Percentiles rank a stretch among this genome's conserved stretches.
phyloP scores from a whole-genome alignment of 805 yeast species.

The Yamadazyma paraphyllophila region DNA sequence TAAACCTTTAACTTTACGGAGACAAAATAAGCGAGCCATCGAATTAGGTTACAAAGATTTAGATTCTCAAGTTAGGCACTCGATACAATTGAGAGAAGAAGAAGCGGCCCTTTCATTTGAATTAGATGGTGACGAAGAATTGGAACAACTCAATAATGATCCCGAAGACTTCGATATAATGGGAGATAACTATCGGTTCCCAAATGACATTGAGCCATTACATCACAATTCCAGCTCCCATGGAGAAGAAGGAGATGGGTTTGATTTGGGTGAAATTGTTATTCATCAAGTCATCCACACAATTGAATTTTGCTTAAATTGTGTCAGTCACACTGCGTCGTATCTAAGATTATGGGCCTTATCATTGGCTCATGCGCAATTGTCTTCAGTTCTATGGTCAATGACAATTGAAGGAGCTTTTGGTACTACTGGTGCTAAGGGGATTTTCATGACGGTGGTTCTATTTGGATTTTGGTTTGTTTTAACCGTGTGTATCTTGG shows the following conservation, averaged over 20 bases:
- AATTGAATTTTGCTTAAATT: constrained; percentile 74
- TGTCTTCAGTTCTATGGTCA: constrained; percentile 70
- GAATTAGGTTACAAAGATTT: constrained; percentile 39
- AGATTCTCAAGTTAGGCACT: constrained; percentile 28
- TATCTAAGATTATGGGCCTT: constrained; percentile 77
- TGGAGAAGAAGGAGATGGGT: constrained; percentile 37
- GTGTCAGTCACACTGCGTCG: constrained; percentile 79
- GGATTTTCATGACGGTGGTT: constrained; percentile 56
- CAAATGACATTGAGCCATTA: constrained; percentile 41
- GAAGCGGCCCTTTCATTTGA: constrained; percentile 29
- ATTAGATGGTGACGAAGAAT: constrained; percentile 7
- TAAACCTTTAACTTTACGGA: constrained; percentile 55
- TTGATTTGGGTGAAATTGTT: constrained; percentile 62
- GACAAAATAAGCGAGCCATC: constrained; percentile 32
- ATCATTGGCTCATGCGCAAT: constrained; percentile 77
- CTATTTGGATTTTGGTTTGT: constrained; percentile 76
- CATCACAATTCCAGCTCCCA: constrained; percentile 30
- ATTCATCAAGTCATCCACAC: constrained; percentile 81
- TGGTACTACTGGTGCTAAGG: constrained; percentile 51
- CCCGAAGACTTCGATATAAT: constrained; percentile 10
- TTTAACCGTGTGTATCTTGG: constrained; percentile 65
- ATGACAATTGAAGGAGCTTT: constrained; percentile 71
- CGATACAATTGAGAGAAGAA: constrained; percentile 40
- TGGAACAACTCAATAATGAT: constrained; percentile 1
- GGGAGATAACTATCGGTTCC: constrained; percentile 27